phyloP scores from a whole-genome alignment of 1,284 basidiomycete genomes.

The Kalmanozyma brasiliensis region DNA sequence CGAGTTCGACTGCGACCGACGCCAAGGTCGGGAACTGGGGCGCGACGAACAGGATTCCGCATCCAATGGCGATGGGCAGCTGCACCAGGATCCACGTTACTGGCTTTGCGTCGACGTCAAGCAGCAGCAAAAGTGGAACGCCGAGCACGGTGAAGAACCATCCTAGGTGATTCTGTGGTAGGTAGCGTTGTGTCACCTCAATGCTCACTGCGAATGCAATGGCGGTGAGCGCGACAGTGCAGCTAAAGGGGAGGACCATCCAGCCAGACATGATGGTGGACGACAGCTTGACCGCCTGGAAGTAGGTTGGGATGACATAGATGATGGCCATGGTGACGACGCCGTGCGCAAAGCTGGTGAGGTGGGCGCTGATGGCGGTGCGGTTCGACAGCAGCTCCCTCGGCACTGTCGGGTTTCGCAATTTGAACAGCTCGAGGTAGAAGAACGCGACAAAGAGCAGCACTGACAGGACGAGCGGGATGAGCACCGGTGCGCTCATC shows the following conservation, averaged over 20 bases:
- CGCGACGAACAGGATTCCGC: conserved; percentile 41
- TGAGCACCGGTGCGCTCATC: conserved; percentile 19
- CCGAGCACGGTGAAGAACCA: conserved; percentile 44
- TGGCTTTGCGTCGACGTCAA: conserved; percentile 14
- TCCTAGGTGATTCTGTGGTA: conserved; percentile 42
- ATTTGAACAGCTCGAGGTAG: conserved; percentile 29
- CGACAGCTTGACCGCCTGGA: conserved; percentile 29
- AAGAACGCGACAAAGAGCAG: conserved; percentile 29
- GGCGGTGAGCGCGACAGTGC: conserved; percentile 33
- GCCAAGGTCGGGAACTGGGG: conserved; percentile 47
- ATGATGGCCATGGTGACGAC: conserved; percentile 46
- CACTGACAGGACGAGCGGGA: conserved; percentile 25
- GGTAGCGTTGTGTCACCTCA: conserved; percentile 26
- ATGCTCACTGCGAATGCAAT: conserved; percentile 38
- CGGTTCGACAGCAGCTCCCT: conserved; percentile 22
- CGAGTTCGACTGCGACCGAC: conserved; percentile 20
- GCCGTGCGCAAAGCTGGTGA: conserved; percentile 33
- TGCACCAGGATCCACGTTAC: conserved; percentile 33
- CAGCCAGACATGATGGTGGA: conserved; percentile 38
- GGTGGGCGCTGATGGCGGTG: conserved; percentile 23
- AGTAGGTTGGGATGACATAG: conserved; percentile 45
- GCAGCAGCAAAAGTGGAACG: conserved; percentile 26
- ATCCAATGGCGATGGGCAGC: conserved; percentile 34
- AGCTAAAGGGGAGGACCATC: conserved; percentile 42
- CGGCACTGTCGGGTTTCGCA: conserved; percentile 32